Base-by-base conservation (phyloP, 2,329 filamentous ascomycete species). In the Thielaviopsis punctulata region DNA sequence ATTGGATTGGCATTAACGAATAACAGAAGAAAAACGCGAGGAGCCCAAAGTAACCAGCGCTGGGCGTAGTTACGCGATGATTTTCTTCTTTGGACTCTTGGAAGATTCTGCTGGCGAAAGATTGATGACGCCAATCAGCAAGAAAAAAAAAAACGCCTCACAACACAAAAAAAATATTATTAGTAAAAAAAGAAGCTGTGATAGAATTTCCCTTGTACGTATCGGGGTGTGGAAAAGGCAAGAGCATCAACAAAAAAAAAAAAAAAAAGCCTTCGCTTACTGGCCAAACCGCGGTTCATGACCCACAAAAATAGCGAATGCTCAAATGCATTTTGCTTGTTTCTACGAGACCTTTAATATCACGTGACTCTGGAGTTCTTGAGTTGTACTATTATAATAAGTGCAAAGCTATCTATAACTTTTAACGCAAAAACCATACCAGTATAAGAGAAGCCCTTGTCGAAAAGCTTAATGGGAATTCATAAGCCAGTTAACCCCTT, bases 201-300 rank as follows among this genome's bases (percentile, higher is more conserved):
- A 56, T 51, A 44, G 27, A 51, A 56, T 54, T 51, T 41, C 36
- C 36, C 45, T 56, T 47, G 52, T 39, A 56, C 49, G 51, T 52
- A 55, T 56, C 55, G 48, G 48, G 48, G 41, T n/a, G 30, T 15
- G 30, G 30, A 36, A 41, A 45, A 36, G 27, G 27, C 43, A 54
- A 45, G 52, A 43, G 22, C 48, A 30, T 54, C 52, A 54, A 54
- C 52, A 54, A 51, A 54, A 49, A 48, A 51, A 36, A 36, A n/a
- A n/a, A n/a, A n/a, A n/a, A n/a, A n/a, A n/a, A n/a, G n/a, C 30
- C 46, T 45, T 50, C 52, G 48, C 48, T 51, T 50, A 54, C 52
- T 54, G 44, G 48, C 36, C 47, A 47, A 47, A n/a, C 52, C 43
- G 52, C 48, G 18, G 25, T 22, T 12, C n/a, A 13, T 4, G 48